Conservation (phyloP, 495 filamentous ascomycete genomes). For the Xylaria palmicola region DNA sequence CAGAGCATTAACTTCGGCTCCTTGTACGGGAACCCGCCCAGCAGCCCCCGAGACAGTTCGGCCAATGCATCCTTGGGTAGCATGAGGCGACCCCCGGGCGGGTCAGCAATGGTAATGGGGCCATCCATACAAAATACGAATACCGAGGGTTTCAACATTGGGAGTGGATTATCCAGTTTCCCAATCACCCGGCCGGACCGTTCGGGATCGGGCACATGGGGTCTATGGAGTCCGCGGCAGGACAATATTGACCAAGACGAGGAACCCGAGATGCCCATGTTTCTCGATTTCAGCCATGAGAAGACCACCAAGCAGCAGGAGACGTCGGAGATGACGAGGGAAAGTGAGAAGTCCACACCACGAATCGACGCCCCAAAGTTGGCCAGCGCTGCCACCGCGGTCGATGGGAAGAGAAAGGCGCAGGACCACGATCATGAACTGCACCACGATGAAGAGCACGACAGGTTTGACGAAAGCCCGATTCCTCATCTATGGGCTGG, state of each 20-base stretch:
- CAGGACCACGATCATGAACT: not conserved
- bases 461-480: constrained; percentile 21
- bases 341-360: not conserved
- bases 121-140: constrained; percentile 11
- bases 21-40: constrained; percentile 27
- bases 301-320: constrained; percentile 10
- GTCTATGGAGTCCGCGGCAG: constrained; percentile 38
- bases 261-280: constrained; percentile 44
- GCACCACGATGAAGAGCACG: constrained; percentile 21
- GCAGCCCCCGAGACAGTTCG: constrained; percentile 28
- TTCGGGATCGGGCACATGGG: constrained; percentile 31
- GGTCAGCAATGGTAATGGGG: constrained; percentile 3
- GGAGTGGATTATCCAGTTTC: constrained; percentile 36
- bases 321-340: not conserved
- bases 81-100: constrained; percentile 28
- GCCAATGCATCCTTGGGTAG: constrained; percentile 33
- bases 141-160: constrained; percentile 34
- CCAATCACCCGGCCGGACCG: constrained; percentile 22
- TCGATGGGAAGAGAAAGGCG: not conserved
- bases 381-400: not conserved
- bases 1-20: constrained; percentile 26
- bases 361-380: not conserved
- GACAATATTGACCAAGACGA: constrained; percentile 32
- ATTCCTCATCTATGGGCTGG: constrained; percentile 24
- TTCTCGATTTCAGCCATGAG: constrained; percentile 45